phyloP scores from a whole-genome alignment of 2,329 filamentous ascomycete genomes.

The Didymellaceae sp. region DNA sequence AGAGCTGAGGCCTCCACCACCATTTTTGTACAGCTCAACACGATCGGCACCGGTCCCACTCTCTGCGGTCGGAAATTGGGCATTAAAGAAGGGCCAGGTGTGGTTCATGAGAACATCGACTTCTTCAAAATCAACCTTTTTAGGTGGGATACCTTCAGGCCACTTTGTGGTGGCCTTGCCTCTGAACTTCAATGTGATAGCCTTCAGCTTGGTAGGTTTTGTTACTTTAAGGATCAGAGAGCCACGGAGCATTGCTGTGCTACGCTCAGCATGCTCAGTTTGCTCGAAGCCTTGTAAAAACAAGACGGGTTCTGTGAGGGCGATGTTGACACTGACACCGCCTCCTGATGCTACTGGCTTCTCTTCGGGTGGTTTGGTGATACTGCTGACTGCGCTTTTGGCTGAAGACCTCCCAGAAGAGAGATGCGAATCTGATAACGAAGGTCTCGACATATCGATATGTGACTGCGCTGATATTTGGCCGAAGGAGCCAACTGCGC shows the following conservation, averaged over 20 bases:
- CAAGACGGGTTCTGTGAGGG: slow-evolving; percentile 79
- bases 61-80: slow-evolving; percentile 66
- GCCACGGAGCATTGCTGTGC: slow-evolving; percentile 83
- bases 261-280: slow-evolving; percentile 66
- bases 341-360: slow-evolving; percentile 82
- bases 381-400: slow-evolving; percentile 44
- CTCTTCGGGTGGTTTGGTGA: slow-evolving; percentile 51
- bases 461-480: slow-evolving; percentile 36
- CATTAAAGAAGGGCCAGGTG: slow-evolving; percentile 91
- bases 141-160: slow-evolving; percentile 93
- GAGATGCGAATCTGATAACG: slow-evolving; percentile 50
- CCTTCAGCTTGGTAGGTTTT: slow-evolving; percentile 92
- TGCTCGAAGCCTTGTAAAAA: slow-evolving; percentile 82
- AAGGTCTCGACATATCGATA: slow-evolving; percentile 49
- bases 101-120: slow-evolving; percentile 87
- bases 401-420: slow-evolving; percentile 44
- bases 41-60: slow-evolving; percentile 68
- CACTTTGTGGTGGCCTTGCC: slow-evolving; percentile 90
- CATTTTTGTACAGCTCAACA: slow-evolving; percentile 61
- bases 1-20: slow-evolving; percentile 48
- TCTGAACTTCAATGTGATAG: slow-evolving; percentile 83
- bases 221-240: slow-evolving; percentile 81
- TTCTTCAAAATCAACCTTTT: slow-evolving; percentile 82
- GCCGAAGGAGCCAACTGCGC: slow-evolving; percentile 22
- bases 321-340: slow-evolving; percentile 75